Base-by-base conservation (phyloP, 805 yeast genomes). In the Phaffomyces thermotolerans region DNA sequence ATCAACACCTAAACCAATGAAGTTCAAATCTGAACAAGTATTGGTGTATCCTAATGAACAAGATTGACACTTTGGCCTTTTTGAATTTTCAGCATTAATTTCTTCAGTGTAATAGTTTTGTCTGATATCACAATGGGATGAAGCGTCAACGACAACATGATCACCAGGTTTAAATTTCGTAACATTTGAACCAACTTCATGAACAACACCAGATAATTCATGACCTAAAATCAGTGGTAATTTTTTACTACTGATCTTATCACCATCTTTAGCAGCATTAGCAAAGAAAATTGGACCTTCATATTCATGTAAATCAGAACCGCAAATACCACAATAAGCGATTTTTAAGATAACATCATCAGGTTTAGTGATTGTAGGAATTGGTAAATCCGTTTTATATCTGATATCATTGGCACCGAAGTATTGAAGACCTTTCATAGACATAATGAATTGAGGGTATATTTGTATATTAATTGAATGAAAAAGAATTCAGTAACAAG, bases 161-260 rank as follows among this genome's bases (percentile, higher is more conserved):
- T 76, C 81, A 51, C 81, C 81, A 43, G 70, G 54, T 52, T 73
- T 59, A 58, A 76, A 68, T 39, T 73, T 70, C 22, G 55, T 63
- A 43, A 76, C 81, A 46, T 68, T 63, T 25, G 64, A 63, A 46
- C 81, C 81, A 53, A 69, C 62, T 23, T 66, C 76, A 37, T 74
- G 76, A 43, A 76, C 81, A 20, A 71, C 68, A 54, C 81, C 81
- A 31, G 78, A 76, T 62, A 79, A 78, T 59, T 76, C 81, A 60
- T 76, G 81, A 46, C 81, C 81, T 38, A 79, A 73, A 18, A 76
- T 78, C 50, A 76, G 61, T n/a, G 81, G 81, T 47, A 76, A 63
- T 42, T 73, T 75, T 42, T 53, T 52, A 17, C 62, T 60, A 23
- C 53, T 47, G 45, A 57, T 54, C 34, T 45, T 50, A 33, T 57